These are phyloP conservation scores for Hortaea sp. DNA, from an alignment of 2,329 filamentous ascomycete species.

Conservation along the genomic window DNA sequence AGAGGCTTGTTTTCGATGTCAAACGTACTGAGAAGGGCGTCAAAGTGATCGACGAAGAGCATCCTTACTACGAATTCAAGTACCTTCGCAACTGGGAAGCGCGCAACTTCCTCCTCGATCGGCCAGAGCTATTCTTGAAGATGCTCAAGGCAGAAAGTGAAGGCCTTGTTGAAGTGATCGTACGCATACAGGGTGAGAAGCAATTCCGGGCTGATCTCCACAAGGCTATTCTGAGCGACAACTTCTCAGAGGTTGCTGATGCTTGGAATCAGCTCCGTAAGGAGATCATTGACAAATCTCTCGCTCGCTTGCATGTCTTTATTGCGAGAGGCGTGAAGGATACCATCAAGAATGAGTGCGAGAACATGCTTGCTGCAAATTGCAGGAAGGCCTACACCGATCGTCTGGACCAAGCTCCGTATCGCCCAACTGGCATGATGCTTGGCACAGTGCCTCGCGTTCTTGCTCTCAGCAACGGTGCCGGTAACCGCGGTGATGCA, in stretches of 20 bases:
- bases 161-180: slow-evolving; percentile 75
- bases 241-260: slow-evolving; percentile 88
- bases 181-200: slow-evolving; percentile 65
- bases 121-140: slow-evolving; percentile 84
- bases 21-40: slow-evolving; percentile 87
- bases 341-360: slow-evolving; percentile 83
- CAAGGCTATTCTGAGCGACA: slow-evolving; percentile 82
- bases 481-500: slow-evolving; percentile 67
- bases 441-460: slow-evolving; percentile 81
- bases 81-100: slow-evolving; percentile 79
- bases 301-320: slow-evolving; percentile 69
- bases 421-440: slow-evolving; percentile 87
- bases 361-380: slow-evolving; percentile 78
- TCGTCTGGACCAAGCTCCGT: slow-evolving; percentile 88
- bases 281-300: slow-evolving; percentile 72
- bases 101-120: slow-evolving; percentile 59
- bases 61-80: slow-evolving; percentile 96
- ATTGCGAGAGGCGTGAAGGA: slow-evolving; percentile 93
- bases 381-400: slow-evolving; percentile 83
- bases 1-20: slow-evolving; percentile 75
- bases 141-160: slow-evolving; percentile 98
- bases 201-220: slow-evolving; percentile 69
- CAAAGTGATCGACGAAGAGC: slow-evolving; percentile 84
- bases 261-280: slow-evolving; percentile 85
- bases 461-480: slow-evolving; percentile 76